phyloP scores from a whole-genome alignment of 73 alveolate species.

The Symbiodinium pilosum region DNA sequence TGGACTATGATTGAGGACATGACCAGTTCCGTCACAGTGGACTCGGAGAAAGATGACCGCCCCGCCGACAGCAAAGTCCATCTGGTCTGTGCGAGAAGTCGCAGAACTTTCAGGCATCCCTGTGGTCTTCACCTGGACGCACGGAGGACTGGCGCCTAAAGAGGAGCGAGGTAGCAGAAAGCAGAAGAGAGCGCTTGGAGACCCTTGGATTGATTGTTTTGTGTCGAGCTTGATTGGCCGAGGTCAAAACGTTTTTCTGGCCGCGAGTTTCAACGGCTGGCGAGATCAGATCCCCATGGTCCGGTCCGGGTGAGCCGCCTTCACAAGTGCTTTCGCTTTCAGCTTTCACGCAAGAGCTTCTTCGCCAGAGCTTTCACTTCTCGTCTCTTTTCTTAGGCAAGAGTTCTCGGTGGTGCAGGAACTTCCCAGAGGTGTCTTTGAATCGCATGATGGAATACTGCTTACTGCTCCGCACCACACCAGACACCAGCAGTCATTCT shows the following conservation, averaged over 20 bases:
- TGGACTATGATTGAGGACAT: no score
- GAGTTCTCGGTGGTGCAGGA: slow-evolving; percentile 85
- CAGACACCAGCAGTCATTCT: background rate
- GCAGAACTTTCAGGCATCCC: slow-evolving; percentile 28
- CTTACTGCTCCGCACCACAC: background rate
- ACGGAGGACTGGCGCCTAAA: slow-evolving; percentile 34
- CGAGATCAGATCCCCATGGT: slow-evolving; percentile 90
- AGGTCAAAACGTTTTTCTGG: slow-evolving; percentile 83
- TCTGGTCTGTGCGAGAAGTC: background rate
- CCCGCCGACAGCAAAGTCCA: background rate
- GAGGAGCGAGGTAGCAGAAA: background rate
- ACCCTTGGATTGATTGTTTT: background rate
- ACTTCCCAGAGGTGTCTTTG: slow-evolving; percentile 30
- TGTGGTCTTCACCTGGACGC: slow-evolving; percentile 93
- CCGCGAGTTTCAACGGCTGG: slow-evolving; percentile 79
- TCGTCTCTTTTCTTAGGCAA: background rate
- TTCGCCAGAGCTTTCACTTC: no score
- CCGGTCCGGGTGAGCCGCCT: slow-evolving; percentile 51
- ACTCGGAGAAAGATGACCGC: slow-evolving; percentile 23
- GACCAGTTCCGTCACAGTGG: background rate
- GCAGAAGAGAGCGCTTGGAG: background rate
- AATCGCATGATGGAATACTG: background rate
- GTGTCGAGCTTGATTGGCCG: background rate
- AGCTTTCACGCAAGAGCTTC: background rate
- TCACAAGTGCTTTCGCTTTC: background rate